Conservation (phyloP, 345 rosid species). For the Hirschfeldia incana region DNA sequence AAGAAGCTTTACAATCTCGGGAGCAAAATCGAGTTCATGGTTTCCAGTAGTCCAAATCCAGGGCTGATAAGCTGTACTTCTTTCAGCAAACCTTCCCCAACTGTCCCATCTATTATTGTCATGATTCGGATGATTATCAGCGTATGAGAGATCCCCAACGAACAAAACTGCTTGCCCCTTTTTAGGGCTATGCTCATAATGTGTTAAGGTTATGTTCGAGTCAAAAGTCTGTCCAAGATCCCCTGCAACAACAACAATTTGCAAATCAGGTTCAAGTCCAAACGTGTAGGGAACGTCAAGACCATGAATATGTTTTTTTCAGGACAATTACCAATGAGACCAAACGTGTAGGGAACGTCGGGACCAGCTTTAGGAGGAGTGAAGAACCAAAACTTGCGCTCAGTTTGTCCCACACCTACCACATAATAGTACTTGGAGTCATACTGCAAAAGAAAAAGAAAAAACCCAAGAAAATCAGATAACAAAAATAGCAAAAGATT, state of each 20-base stretch:
- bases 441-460: conserved; percentile 38
- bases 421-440: conserved; percentile 62
- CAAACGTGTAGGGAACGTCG: conserved; percentile 69
- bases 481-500: not conserved
- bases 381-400: conserved; percentile 60
- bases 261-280: conserved; percentile 18
- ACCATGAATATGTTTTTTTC: not conserved
- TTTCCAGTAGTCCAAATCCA: conserved; percentile 97
- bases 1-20: conserved; percentile 53
- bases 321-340: conserved; percentile 50
- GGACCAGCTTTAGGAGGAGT: conserved; percentile 74
- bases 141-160: conserved; percentile 87
- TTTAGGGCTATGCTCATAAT: conserved; percentile 65
- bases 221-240: conserved; percentile 92
- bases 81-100: conserved; percentile 90
- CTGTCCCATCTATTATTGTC: conserved; percentile 87
- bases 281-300: not conserved
- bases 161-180: conserved; percentile 73
- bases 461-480: conserved; percentile 8
- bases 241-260: conserved; percentile 51
- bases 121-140: conserved; percentile 66
- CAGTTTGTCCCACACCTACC: conserved; percentile 53
- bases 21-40: conserved; percentile 84
- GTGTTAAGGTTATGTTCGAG: conserved; percentile 78
- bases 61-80: conserved; percentile 87